Percentiles rank a stretch among this genome's conserved stretches.
Conservation (phyloP, 1,139 yeast species). For the Geotrichum candidum region DNA sequence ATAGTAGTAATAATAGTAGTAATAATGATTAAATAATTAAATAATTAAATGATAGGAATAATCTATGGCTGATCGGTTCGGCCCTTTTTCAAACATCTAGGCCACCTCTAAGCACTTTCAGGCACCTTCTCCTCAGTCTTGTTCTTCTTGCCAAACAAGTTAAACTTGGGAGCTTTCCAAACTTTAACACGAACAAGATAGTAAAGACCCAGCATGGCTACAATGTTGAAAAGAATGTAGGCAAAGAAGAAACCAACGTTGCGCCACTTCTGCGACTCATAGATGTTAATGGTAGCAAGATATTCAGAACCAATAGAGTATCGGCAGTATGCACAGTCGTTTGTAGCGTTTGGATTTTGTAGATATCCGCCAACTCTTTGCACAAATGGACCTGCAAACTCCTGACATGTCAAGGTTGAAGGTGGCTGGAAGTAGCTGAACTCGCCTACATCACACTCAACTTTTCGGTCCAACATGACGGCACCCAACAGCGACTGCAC, state of each 20-base stretch:
- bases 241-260: constrained; percentile 57
- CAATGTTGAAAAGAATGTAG: constrained; percentile 50
- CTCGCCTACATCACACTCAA: constrained; percentile 45
- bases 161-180: constrained; percentile 37
- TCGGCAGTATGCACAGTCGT: constrained; percentile 44
- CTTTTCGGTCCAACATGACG: constrained; percentile 41
- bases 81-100: neutral
- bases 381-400: constrained; percentile 40
- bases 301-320: constrained; percentile 42
- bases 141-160: neutral
- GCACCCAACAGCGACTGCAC: constrained; percentile 43
- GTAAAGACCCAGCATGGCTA: constrained; percentile 42
- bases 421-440: constrained; percentile 47
- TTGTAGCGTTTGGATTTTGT: constrained; percentile 38
- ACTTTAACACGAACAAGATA: constrained; percentile 39
- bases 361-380: constrained; percentile 41
- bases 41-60: neutral
- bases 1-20: too few relatives aligned
- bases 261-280: constrained; percentile 52
- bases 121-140: neutral
- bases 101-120: neutral
- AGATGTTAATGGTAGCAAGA: constrained; percentile 38
- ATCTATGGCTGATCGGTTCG: neutral
- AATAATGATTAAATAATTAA: too few relatives aligned
- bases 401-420: constrained; percentile 43